A percentile compares a stretch with the other conserved stretches of the same genome.
Conservation (phyloP, 345 rosid genomes). For the Rhizophora apiculata region DNA sequence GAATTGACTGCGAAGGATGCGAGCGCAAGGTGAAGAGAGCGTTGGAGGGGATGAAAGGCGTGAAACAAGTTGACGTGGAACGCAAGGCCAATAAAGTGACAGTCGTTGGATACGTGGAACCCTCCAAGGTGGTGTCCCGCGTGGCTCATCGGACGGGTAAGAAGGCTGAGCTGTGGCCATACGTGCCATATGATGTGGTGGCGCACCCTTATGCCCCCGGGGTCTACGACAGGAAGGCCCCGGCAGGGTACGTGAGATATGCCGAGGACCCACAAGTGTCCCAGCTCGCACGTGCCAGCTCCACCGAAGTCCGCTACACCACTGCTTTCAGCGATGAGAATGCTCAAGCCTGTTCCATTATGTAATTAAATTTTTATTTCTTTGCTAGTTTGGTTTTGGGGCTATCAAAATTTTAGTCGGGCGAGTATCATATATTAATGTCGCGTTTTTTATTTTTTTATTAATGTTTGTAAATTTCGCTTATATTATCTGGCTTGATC, state of each 20-base stretch:
- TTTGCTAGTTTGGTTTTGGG: not conserved
- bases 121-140: slow-evolving; percentile 67
- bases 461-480: too few species aligned
- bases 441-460: too few species aligned
- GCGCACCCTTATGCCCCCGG: slow-evolving; percentile 92
- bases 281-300: slow-evolving; percentile 89
- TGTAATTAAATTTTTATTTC: slow-evolving; percentile 39
- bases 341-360: slow-evolving; percentile 57
- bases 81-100: slow-evolving; percentile 80
- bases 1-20: slow-evolving; percentile 96
- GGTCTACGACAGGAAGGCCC: slow-evolving; percentile 87
- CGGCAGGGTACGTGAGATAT: slow-evolving; percentile 75
- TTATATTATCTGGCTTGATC: too few species aligned
- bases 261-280: slow-evolving; percentile 51
- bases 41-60: slow-evolving; percentile 88
- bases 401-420: not conserved
- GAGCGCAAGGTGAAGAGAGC: slow-evolving; percentile 81
- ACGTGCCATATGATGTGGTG: slow-evolving; percentile 84
- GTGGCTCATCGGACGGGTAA: slow-evolving; percentile 87
- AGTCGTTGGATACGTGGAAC: slow-evolving; percentile 78
- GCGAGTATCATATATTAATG: too few species aligned
- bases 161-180: slow-evolving; percentile 89
- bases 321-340: slow-evolving; percentile 97
- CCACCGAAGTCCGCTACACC: slow-evolving; percentile 92
- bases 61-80: slow-evolving; percentile 69